phyloP scores from a whole-genome alignment of 805 yeast genomes.

The Pichia pseudocactophila region DNA sequence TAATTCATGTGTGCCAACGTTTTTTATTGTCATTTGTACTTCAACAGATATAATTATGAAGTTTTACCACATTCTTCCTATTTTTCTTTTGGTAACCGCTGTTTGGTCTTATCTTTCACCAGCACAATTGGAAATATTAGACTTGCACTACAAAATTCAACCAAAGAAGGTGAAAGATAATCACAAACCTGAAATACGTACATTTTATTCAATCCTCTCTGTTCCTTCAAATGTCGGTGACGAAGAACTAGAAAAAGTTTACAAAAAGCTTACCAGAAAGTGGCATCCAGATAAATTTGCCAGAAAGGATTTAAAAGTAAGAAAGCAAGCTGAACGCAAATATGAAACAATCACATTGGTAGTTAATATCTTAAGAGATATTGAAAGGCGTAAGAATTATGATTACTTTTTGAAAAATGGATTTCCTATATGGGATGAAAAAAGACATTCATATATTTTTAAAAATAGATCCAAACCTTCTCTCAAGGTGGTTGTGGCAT shows the following conservation, averaged over 20 bases:
- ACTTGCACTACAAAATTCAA: constrained; percentile 12
- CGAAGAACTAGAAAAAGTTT: constrained; percentile 54
- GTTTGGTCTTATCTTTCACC: constrained; percentile 11
- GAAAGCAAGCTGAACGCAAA: constrained; percentile 51
- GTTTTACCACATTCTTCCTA: neutral
- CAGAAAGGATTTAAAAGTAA: constrained; percentile 31
- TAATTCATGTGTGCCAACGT: too few relatives aligned
- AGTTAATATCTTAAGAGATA: constrained; percentile 58
- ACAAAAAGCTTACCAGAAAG: constrained; percentile 58
- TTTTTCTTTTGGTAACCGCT: constrained; percentile 3
- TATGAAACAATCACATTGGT: constrained; percentile 73
- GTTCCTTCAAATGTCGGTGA: constrained; percentile 32
- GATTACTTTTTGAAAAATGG: constrained; percentile 79
- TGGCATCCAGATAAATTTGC: constrained; percentile 82
- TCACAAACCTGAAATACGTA: constrained; percentile 1
- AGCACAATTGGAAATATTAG: constrained; percentile 11
- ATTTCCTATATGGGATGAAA: constrained; percentile 65
- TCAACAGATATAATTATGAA: neutral
- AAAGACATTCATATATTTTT: constrained; percentile 9
- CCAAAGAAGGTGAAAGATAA: constrained; percentile 2
- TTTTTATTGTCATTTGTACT: too few relatives aligned
- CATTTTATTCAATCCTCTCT: constrained; percentile 11
- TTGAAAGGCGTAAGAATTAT: constrained; percentile 56
- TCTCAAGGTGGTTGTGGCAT: constrained; percentile 2
- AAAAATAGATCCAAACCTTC: constrained; percentile 13